Percentiles rank a stretch among this genome's conserved stretches.
These are phyloP conservation scores for Wallacemonas sp. DNA, from an alignment of 208 protist genomes.

Conservation along the genomic window DNA sequence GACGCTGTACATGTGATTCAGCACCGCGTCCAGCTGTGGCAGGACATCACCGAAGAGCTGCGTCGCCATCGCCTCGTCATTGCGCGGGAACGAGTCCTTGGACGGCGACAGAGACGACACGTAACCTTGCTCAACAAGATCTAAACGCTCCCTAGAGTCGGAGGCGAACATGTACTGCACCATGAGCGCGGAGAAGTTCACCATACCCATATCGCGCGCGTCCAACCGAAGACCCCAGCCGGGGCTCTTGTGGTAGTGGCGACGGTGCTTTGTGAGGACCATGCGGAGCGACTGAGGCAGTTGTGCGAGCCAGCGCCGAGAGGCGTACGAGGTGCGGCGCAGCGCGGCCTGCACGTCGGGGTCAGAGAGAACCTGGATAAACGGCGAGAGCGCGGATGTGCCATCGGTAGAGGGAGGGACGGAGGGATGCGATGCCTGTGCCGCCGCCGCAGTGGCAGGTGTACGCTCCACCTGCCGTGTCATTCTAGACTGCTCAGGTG, in stretches of 20 bases:
- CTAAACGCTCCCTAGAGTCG: conserved; percentile 3
- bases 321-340: conserved; percentile 11
- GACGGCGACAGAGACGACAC: conserved; percentile 23
- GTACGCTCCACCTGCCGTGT: too few relatives aligned
- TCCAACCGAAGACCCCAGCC: conserved; percentile 45
- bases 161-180: conserved; percentile 27
- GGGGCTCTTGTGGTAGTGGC: conserved; percentile 10
- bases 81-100: conserved; percentile 22
- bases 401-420: not conserved
- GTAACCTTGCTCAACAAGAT: not conserved
- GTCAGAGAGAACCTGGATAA: not conserved
- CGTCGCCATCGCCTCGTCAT: not conserved
- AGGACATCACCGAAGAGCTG: conserved; percentile 22
- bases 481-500: too few relatives aligned
- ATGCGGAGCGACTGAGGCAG: conserved; percentile 34
- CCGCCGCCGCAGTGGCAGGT: too few relatives aligned
- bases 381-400: not conserved
- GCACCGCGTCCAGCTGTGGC: conserved; percentile 16
- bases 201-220: conserved; percentile 35
- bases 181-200: conserved; percentile 39
- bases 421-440: too few relatives aligned
- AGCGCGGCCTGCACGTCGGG: not conserved
- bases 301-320: conserved; percentile 29
- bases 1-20: conserved; percentile 41
- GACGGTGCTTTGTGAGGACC: conserved; percentile 28